Evolutionary conservation across 495 filamentous ascomycete species (phyloP).

Genomic region (Annulohypoxylon maeteangense): DNA sequence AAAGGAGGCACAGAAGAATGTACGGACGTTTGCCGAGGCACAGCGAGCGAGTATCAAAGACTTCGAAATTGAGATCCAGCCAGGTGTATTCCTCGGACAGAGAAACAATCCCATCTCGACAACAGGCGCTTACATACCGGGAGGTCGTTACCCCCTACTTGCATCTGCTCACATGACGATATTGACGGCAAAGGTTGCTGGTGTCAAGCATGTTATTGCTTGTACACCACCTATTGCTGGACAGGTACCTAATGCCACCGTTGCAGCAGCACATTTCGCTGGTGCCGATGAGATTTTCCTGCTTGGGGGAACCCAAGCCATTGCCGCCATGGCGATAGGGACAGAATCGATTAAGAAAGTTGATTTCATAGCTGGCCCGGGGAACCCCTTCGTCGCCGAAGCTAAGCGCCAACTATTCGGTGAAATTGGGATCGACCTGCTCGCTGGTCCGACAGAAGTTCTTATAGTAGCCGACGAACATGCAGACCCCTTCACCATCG

Average conservation of each 20-base stretch:
- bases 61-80: conserved; percentile 61
- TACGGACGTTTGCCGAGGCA: conserved; percentile 60
- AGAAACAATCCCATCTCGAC: conserved; percentile 58
- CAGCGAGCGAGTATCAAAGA: conserved; percentile 58
- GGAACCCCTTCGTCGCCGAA: conserved; percentile 66
- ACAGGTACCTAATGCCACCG: conserved; percentile 60
- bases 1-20: conserved; percentile 62
- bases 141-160: conserved; percentile 64
- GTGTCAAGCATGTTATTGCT: conserved; percentile 60
- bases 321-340: conserved; percentile 75
- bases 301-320: conserved; percentile 64
- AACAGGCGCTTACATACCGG: conserved; percentile 60
- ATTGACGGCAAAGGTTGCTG: conserved; percentile 65
- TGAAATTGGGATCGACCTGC: conserved; percentile 64
- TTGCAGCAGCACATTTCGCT: conserved; percentile 65
- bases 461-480: conserved; percentile 62
- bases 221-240: conserved; percentile 64
- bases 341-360: conserved; percentile 66
- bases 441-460: conserved; percentile 66
- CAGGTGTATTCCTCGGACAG: conserved; percentile 61
- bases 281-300: conserved; percentile 65
- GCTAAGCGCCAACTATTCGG: conserved; percentile 65
- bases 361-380: conserved; percentile 65
- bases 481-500: conserved; percentile 63
- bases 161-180: conserved; percentile 69